phyloP scores from a whole-genome alignment of 2,329 filamentous ascomycete genomes.

The Hysterium pulicare region DNA sequence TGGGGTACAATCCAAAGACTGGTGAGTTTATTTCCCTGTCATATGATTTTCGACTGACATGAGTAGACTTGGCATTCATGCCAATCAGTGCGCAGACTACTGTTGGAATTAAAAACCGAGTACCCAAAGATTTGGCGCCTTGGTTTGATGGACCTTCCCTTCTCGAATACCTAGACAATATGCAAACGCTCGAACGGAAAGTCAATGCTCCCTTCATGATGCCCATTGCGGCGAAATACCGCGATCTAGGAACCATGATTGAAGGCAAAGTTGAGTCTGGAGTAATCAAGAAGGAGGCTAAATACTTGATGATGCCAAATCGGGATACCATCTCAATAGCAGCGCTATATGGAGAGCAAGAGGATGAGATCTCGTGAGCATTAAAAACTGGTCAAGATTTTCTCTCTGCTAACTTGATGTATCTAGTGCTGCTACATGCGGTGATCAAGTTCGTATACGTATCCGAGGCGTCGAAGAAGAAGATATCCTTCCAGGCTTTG shows the following conservation, averaged over 20 bases:
- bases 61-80: slow-evolving; percentile 87
- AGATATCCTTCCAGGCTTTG: slow-evolving; percentile 91
- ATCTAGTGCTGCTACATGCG: slow-evolving; percentile 66
- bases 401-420: background rate
- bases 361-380: slow-evolving; percentile 70
- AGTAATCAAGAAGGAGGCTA: slow-evolving; percentile 85
- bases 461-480: slow-evolving; percentile 96
- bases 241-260: slow-evolving; percentile 94
- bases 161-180: slow-evolving; percentile 90
- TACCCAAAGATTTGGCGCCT: slow-evolving; percentile 70
- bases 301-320: slow-evolving; percentile 93
- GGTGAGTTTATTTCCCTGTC: slow-evolving; percentile 6
- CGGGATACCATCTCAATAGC: slow-evolving; percentile 75
- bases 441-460: slow-evolving; percentile 90
- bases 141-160: slow-evolving; percentile 91
- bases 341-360: slow-evolving; percentile 89
- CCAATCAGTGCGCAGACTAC: slow-evolving; percentile 88
- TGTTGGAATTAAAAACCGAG: slow-evolving; percentile 81
- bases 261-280: slow-evolving; percentile 97
- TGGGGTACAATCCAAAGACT: slow-evolving; percentile 90
- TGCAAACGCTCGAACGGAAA: slow-evolving; percentile 92
- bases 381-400: background rate
- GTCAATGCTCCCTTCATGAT: slow-evolving; percentile 99
- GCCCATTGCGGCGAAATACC: slow-evolving; percentile 93
- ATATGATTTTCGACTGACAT: slow-evolving; percentile 44